phyloP scores from a whole-genome alignment of 768 basidiomycete genomes.

The Mycena alexandri region DNA sequence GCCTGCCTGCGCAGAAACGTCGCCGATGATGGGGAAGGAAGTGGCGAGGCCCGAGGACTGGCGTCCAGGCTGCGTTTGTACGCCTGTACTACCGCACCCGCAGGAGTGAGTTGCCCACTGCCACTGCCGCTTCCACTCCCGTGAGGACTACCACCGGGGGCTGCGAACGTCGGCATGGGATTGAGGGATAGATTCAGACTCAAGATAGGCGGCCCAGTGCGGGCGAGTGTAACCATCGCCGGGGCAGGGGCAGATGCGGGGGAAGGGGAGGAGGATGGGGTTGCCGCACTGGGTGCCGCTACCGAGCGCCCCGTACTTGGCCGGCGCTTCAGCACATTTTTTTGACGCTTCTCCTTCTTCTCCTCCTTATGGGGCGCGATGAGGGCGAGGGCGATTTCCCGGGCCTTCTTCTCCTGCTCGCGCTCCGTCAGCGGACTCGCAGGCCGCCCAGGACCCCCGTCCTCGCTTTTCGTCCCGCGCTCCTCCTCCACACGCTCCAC shows the following conservation, averaged over 20 bases:
- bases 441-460: not conserved
- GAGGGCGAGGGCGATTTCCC: slow-evolving; percentile 36
- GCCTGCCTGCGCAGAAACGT: slow-evolving; percentile 21
- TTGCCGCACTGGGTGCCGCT: not conserved
- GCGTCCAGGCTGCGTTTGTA: slow-evolving; percentile 36
- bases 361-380: slow-evolving; percentile 27
- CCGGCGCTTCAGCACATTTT: slow-evolving; percentile 40
- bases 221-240: slow-evolving; percentile 12
- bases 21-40: slow-evolving; percentile 23
- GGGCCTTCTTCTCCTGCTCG: slow-evolving; percentile 41
- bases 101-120: slow-evolving; percentile 35
- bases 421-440: slow-evolving; percentile 32
- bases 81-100: slow-evolving; percentile 36
- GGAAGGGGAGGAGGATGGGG: too few relatives aligned
- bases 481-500: slow-evolving; percentile 27
- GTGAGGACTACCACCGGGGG: not conserved
- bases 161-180: slow-evolving; percentile 20
- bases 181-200: slow-evolving; percentile 34
- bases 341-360: slow-evolving; percentile 45
- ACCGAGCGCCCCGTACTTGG: slow-evolving; percentile 29
- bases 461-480: slow-evolving; percentile 16
- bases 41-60: slow-evolving; percentile 23
- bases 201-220: slow-evolving; percentile 27
- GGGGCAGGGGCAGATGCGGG: slow-evolving; percentile 14
- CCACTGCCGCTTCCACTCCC: slow-evolving; percentile 31